phyloP scores from a whole-genome alignment of 2,329 filamentous ascomycete species.

The Juglanconis oblonga region DNA sequence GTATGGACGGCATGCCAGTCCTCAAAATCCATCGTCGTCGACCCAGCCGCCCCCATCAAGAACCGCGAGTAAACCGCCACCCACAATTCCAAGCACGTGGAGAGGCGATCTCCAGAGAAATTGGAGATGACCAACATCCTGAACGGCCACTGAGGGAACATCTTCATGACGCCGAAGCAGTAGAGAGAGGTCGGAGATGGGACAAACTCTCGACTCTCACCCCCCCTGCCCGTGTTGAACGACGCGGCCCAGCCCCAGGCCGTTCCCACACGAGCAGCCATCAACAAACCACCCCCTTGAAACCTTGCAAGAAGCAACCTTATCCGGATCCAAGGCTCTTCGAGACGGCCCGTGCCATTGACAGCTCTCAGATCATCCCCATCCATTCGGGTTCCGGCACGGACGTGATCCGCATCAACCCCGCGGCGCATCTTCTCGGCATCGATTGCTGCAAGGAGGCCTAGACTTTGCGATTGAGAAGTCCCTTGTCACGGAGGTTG shows the following conservation, averaged over 20 bases:
- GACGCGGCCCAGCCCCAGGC: constrained; percentile 32
- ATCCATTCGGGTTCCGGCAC: constrained; percentile 42
- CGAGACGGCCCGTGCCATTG: constrained; percentile 47
- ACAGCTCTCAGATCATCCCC: constrained; percentile 42
- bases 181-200: constrained; percentile 42
- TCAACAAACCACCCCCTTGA: constrained; percentile 29
- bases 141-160: constrained; percentile 40
- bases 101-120: constrained; percentile 35
- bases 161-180: constrained; percentile 40
- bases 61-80: constrained; percentile 30
- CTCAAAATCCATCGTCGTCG: constrained; percentile 43
- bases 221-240: constrained; percentile 36
- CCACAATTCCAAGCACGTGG: constrained; percentile 29
- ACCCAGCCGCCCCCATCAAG: constrained; percentile 25
- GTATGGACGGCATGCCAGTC: constrained; percentile 39
- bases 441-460: constrained; percentile 38
- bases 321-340: constrained; percentile 48
- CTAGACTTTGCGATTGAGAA: constrained; percentile 20
- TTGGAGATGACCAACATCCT: constrained; percentile 39
- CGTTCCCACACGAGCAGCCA: constrained; percentile 27
- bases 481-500: constrained; percentile 42
- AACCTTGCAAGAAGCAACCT: constrained; percentile 28
- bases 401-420: constrained; percentile 44
- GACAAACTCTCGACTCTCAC: constrained; percentile 37
- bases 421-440: constrained; percentile 36